Base-by-base conservation (phyloP, 2,329 filamentous ascomycete species). In the Botrytis sinoallii region DNA sequence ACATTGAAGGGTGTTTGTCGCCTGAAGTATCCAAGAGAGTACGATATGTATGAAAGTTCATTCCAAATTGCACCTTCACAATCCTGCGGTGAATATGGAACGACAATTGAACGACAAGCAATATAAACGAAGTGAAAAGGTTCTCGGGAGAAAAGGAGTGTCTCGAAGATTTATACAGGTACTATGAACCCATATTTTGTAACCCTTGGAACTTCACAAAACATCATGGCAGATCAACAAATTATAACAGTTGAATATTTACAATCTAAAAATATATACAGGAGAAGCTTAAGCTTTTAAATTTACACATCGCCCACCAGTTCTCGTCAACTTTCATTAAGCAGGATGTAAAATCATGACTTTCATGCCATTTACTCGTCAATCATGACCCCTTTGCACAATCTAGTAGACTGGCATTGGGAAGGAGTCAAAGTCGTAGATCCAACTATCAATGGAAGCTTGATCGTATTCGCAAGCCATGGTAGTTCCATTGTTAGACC, bases 391-490 rank as follows among this genome's bases (percentile, higher is more conserved):
- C 12, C 4, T 32, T 59, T 38, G 55, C 16, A n/a, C 40, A n/a
- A n/a, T 71, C 64, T 75, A 75, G 46, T 77, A 77, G 22, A 77
- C 76, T 14, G 75, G 69, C 70, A 75, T 35, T 29, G 70, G 73
- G 42, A 76, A 74, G 22, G 67, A 72, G 52, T 75, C 66, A 25
- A 81, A 77, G n/a, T 73, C 73, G 65, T 81, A 81, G 32, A 75
- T 74, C 79, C 80, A 82, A 35, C 72, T 81, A 66, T 80, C 78
- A n/a, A 80, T 77, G 25, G 74, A 77, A 60, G 72, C 71, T 61
- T 79, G 76, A 66, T 79, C 77, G 57, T 77, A 77, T 4, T 80
- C 79, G 67, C 80, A 82, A 32, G 77, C 70, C 67, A 80, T 78
- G 2, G 76, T 77, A 25, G 61, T 66, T 60, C 75, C 78, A 63